phyloP scores from a whole-genome alignment of 805 yeast species.

The Candida germanica region DNA sequence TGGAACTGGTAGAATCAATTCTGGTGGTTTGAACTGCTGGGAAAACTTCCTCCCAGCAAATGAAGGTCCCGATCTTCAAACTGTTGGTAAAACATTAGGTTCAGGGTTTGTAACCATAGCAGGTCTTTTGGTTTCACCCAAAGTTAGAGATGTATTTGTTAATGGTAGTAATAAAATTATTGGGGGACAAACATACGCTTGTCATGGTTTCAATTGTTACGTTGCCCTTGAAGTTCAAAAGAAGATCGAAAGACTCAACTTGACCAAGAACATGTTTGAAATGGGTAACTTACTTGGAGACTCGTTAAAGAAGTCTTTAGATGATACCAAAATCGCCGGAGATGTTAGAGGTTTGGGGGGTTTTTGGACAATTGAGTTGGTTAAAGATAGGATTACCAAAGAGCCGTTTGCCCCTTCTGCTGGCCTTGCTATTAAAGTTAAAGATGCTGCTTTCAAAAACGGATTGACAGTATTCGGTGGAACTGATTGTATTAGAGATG shows the following conservation, averaged over 20 bases:
- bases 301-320: constrained; percentile 17
- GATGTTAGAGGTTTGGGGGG: constrained; percentile 64
- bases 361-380: constrained; percentile 57
- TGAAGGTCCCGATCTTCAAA: constrained; percentile 30
- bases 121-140: constrained; percentile 27
- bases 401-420: constrained; percentile 40
- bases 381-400: constrained; percentile 50
- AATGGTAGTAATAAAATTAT: constrained; percentile 18
- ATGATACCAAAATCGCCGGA: constrained; percentile 36
- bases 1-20: constrained; percentile 31
- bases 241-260: constrained; percentile 28
- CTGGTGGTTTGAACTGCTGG: constrained; percentile 28
- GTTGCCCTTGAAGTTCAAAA: constrained; percentile 28
- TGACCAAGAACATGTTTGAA: constrained; percentile 38
- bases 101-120: constrained; percentile 31
- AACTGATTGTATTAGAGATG: constrained; percentile 31
- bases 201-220: constrained; percentile 25
- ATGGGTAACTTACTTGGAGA: constrained; percentile 45
- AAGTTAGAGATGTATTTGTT: constrained; percentile 18
- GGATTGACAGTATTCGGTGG: constrained; percentile 49
- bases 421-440: constrained; percentile 35
- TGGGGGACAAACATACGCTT: constrained; percentile 26
- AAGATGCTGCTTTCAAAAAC: constrained; percentile 34
- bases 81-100: constrained; percentile 31
- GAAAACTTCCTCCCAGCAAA: constrained; percentile 23